Base-by-base conservation (phyloP, 306 rosid genomes). In the Cicer judaicum region DNA sequence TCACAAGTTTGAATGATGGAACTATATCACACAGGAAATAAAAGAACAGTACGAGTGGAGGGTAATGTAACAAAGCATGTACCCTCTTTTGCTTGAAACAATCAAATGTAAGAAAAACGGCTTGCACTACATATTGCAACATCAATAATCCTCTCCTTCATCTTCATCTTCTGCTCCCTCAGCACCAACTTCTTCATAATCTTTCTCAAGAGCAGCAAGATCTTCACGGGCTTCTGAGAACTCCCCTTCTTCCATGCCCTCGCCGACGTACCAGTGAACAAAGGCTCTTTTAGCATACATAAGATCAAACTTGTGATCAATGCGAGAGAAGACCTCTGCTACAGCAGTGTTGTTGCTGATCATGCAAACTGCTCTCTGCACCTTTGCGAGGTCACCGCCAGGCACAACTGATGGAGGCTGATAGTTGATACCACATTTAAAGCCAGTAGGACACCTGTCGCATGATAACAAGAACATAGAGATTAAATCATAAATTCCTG, bases 181-280 rank as follows among this genome's bases (percentile, higher is more conserved):
- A 0, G 98, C 97, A 4, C 98, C 98, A 69, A 94, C 98, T 66
- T 94, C 98, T 83, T 94, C 98, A 3, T 94, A 94, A 83, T 94
- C 98, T 66, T 93, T 93, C 92, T 94, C 98, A n/a, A 94, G 98
- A 36, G 98, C 98, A 72, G 98, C 98, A 4, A 94, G 90, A 86
- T 94, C 98, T 81, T 94, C 98, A 60, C 98, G 96, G 46, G 98
- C 98, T 85, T 94, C 98, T 0, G 98, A 94, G 83, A 94, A 94
- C 85, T 94, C 98, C 12, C 98, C 98, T 88, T 94, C 98, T 77
- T 94, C 98, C 98, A 94, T 94, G 41, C 98, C 98, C 68, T 94
- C 98, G 62, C 98, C 98, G 0, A 94, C 98, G 18, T 94, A 94
- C 98, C 98, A 94, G 87, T 94, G 98, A 21, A 94, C 98, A 40